Evolutionary conservation across 495 filamentous ascomycete genomes (phyloP).

Genomic region (Podospora didyma): DNA sequence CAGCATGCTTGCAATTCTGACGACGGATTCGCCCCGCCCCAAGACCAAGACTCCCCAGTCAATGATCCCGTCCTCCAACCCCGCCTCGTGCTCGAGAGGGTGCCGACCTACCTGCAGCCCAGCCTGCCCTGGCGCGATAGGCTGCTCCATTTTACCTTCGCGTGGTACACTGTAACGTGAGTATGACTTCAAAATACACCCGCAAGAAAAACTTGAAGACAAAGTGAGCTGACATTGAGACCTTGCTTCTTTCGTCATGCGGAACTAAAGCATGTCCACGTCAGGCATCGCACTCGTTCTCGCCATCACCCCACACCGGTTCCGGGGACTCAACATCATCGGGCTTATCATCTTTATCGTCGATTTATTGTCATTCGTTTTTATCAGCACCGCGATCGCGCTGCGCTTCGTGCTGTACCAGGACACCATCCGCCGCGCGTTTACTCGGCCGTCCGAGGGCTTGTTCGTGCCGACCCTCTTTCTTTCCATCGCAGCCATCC

Average conservation of each 20-base stretch:
- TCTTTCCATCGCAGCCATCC: constrained; percentile 59
- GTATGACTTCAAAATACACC: not conserved
- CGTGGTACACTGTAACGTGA: constrained; percentile 61
- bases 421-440: constrained; percentile 48
- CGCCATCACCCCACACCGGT: constrained; percentile 52
- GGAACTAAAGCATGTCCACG: constrained; percentile 54
- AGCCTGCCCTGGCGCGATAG: constrained; percentile 33
- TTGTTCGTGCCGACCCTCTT: constrained; percentile 68
- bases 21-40: not conserved
- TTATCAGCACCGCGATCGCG: constrained; percentile 48
- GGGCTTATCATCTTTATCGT: constrained; percentile 59
- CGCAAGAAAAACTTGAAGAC: not conserved
- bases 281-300: constrained; percentile 62
- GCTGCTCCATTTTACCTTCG: constrained; percentile 68
- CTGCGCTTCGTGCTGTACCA: constrained; percentile 54
- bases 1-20: no score
- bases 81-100: constrained; percentile 13
- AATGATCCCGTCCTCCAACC: not conserved
- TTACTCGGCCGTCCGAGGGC: constrained; percentile 59
- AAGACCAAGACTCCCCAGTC: not conserved
- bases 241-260: not conserved
- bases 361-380: constrained; percentile 56
- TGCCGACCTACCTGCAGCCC: constrained; percentile 28
- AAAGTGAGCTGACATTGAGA: not conserved
- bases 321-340: constrained; percentile 54